Evolutionary conservation across 169 alveolate genomes (phyloP).

Genomic region (Blepharisma undulans): DNA sequence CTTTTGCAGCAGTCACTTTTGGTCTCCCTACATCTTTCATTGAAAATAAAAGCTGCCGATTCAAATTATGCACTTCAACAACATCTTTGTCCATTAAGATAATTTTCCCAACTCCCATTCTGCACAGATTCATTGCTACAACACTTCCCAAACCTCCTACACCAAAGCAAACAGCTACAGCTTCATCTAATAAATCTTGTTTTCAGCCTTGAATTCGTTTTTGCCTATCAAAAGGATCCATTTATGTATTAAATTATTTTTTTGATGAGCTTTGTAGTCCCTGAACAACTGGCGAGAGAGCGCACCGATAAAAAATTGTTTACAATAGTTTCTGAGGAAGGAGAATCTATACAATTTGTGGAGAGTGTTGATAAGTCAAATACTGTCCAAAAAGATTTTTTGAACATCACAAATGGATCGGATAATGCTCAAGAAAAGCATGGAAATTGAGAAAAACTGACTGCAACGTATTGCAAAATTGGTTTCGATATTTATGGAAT

Average conservation of each 20-base stretch:
- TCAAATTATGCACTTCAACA: slow-evolving; percentile 68
- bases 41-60: slow-evolving; percentile 58
- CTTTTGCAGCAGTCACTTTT: slow-evolving; percentile 62
- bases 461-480: background rate
- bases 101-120: slow-evolving; percentile 68
- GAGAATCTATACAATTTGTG: background rate
- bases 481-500: background rate
- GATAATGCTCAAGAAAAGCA: background rate
- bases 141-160: slow-evolving; percentile 74
- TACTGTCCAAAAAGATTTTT: background rate
- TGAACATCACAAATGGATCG: background rate
- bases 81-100: slow-evolving; percentile 63
- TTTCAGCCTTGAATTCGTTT: slow-evolving; percentile 16
- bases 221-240: slow-evolving; percentile 39
- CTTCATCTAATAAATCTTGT: background rate
- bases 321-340: background rate
- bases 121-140: slow-evolving; percentile 52
- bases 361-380: background rate
- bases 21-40: slow-evolving; percentile 59
- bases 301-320: background rate
- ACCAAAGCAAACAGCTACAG: slow-evolving; percentile 61
- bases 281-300: background rate
- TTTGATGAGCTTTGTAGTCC: background rate
- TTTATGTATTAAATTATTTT: background rate
- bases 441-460: background rate